Base-by-base conservation (phyloP, 352 stramenopile genomes). In the Phytophthora citricola region DNA sequence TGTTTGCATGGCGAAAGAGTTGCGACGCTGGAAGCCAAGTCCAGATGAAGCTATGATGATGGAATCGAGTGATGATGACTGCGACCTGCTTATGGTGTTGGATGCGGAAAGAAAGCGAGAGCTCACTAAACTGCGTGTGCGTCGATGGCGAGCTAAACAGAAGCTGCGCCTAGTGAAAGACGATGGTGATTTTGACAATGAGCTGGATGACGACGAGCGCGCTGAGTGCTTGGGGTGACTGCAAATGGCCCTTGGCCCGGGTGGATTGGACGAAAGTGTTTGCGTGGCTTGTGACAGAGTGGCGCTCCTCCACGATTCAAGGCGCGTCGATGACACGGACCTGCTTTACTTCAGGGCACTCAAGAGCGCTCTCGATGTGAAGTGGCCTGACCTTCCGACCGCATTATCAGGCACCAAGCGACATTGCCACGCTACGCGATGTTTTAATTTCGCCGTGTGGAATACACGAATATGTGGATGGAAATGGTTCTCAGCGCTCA, bases 251-350 rank as follows among this genome's bases (percentile, higher is more conserved):
- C 36, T 41, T 17, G 36, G 36, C 5, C 36, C 36, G 36, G 50
- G 48, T 48, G 50, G 34, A 3, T 38, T 58, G 4, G 50, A 58
- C n/a, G 50, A 58, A 38, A 48, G 50, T 29, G 50, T 58, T 5
- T 61, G 53, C 17, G 41, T 10, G 0, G 5, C 31, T 20, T 61
- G 53, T 8, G 53, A 61, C 20, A n/a, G 29, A 2, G 26, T 52
- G 4, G 41, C 48, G 8, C 17, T 51, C 26, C 31, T 29, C 0
- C 20, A 12, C 8, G 41, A 52, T 1, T 4, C 53, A 17, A 17
- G 11, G 7, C 53, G 41, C 1, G 31, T 45, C 40, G 20, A 61
- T 6, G 41, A 52, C 29, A 45, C 1, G 11, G 40, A 51, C 12
- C 41, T 14, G 8, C 27, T 5, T 14, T 58, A 48, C 11, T 11